Evolutionary conservation across 2,329 filamentous ascomycete genomes (phyloP), one percentile per base, ranked within the genome.

Genomic region (Gnomoniopsis sp.): DNA sequence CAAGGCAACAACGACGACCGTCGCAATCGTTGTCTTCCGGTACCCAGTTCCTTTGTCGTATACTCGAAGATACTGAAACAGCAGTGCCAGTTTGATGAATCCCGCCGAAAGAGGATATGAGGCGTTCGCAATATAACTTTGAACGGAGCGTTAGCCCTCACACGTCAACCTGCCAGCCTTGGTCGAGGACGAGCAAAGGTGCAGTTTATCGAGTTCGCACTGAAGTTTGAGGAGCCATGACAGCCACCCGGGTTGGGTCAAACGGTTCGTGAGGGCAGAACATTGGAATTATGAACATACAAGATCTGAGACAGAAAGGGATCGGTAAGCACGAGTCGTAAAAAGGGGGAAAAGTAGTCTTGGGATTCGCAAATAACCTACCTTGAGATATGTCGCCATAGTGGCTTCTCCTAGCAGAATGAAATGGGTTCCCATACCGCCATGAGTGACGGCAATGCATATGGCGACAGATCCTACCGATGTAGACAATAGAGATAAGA

Each of bases 1-100:
- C 3, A 68, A 60, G 1, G 64, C 64, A 4, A 68, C 70, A 47
- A 71, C 64, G 7, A 64, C 44, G 49, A 68, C 65, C 30, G 68
- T 53, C 15, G 49, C 46, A 6, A 68, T 48, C 8, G 65, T 64
- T 12, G 66, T 50, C 30, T 49, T 54, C 6, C 63, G 64, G 3
- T 63, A 57, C 3, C 57, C 53, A 21, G 58, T 50, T 12, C 49
- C 54, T 22, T 43, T 49, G 6, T 65, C 63, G 23, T 65, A 64
- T 22, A 65, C 55, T 14, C 64, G 63, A 1, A 65, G 48, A n/a
- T 64, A 65, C 38, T 65, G 64, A 43, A 65, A 65, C 0, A 65
- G 57, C 22, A 65, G 23, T n/a, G 64, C 64, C 49, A 65, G n/a
- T 38, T 65, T 65, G 48, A 65, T 65, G 12, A 62, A 56, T 8